These are phyloP conservation scores for Cordyceps fumosorosea DNA, from an alignment of 2,329 filamentous ascomycete genomes.

Conservation along the genomic window DNA sequence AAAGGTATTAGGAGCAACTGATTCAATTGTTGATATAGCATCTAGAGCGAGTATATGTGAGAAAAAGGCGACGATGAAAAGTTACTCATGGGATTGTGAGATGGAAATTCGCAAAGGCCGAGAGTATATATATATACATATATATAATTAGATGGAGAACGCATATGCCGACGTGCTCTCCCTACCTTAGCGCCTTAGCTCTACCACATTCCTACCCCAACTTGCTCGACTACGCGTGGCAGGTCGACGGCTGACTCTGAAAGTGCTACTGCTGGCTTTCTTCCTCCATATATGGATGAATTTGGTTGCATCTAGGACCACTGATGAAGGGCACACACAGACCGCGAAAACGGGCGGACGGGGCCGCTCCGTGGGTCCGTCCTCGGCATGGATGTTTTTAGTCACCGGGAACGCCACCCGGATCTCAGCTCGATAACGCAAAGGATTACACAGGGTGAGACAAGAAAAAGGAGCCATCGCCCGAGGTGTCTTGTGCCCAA, in stretches of 20 bases:
- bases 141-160: neutral
- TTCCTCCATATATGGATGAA: too few species aligned
- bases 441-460: neutral
- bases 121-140: neutral
- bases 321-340: neutral
- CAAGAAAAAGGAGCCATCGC: neutral
- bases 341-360: neutral
- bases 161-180: neutral
- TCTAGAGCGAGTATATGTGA: neutral
- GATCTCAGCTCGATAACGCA: neutral
- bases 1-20: constrained; percentile 8
- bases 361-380: neutral
- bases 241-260: too few species aligned
- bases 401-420: neutral
- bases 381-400: neutral
- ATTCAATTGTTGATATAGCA: constrained; percentile 12
- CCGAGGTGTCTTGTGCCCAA: too few species aligned
- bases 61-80: neutral
- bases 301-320: neutral
- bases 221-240: too few species aligned
- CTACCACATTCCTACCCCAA: too few species aligned
- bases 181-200: neutral
- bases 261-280: too few species aligned
- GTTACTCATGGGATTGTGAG: neutral
- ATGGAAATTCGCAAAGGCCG: neutral